phyloP scores from a whole-genome alignment of 2,329 filamentous ascomycete species.

The Aspergillus pseudoglaucus region DNA sequence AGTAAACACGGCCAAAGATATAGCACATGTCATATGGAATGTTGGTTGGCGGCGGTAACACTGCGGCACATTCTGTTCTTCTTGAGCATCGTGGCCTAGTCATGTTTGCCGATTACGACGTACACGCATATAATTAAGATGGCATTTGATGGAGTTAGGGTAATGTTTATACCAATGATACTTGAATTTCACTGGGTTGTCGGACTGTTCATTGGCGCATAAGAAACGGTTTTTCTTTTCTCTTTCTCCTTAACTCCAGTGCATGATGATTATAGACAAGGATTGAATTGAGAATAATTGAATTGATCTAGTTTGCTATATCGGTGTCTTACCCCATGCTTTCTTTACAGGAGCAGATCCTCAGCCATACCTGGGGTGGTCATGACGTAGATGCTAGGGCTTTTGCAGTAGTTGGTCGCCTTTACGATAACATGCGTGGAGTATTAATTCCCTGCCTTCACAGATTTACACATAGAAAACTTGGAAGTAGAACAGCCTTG shows the following conservation, averaged over 20 bases:
- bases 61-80: not conserved
- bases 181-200: not conserved
- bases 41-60: slow-evolving; percentile 54
- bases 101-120: not conserved
- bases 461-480: not conserved
- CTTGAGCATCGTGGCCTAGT: no score
- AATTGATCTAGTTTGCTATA: no score
- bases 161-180: not conserved
- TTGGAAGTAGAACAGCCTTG: not conserved
- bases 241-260: not conserved
- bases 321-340: not conserved
- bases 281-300: no score
- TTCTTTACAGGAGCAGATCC: no score
- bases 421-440: no score
- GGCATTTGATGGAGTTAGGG: not conserved
- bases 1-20: slow-evolving; percentile 58
- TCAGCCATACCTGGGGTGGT: no score
- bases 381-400: no score
- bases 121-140: not conserved
- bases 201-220: not conserved
- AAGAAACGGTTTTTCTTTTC: not conserved
- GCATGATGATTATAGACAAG: not conserved
- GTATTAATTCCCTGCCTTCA: not conserved
- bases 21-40: slow-evolving; percentile 62
- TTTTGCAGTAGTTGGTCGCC: no score